Percentiles rank a stretch among this genome's conserved stretches.
These are phyloP conservation scores for Mucuna pruriens DNA, from an alignment of 306 rosid species.

Conservation along the genomic window DNA sequence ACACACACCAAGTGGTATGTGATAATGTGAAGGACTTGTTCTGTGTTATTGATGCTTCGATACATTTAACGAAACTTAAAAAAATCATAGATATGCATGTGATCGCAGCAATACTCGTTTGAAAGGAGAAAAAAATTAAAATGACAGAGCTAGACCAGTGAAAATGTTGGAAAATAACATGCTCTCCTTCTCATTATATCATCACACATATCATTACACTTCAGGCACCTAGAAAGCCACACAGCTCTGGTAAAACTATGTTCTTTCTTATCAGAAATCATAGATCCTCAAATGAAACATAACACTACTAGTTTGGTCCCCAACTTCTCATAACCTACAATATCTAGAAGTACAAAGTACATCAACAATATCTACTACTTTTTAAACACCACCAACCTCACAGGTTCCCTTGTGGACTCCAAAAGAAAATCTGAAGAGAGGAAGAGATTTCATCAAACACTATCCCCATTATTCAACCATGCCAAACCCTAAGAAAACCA, in stretches of 20 bases:
- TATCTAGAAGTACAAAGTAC: constrained; percentile 13
- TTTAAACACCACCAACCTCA: constrained; percentile 24
- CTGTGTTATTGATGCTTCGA: background rate
- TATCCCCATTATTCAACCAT: constrained; percentile 20
- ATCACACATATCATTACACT: constrained; percentile 1
- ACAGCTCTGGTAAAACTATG: background rate
- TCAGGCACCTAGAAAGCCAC: constrained; percentile 20
- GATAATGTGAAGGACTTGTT: background rate
- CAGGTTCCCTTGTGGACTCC: constrained; percentile 4
- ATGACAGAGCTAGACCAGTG: background rate
- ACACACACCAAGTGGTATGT: background rate
- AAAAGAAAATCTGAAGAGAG: background rate
- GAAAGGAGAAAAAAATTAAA: constrained; percentile 4
- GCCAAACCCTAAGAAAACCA: constrained; percentile 25
- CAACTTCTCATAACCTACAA: background rate
- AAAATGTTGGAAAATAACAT: background rate
- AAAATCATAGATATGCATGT: background rate
- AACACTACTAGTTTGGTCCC: constrained; percentile 27
- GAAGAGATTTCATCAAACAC: background rate
- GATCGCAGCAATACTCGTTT: background rate
- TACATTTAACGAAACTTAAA: background rate
- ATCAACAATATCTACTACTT: background rate
- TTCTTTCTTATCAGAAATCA: constrained; percentile 26
- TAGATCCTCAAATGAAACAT: constrained; percentile 31
- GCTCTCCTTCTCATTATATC: constrained; percentile 5